Evolutionary conservation across 768 basidiomycete genomes (phyloP).

Genomic region (Russula brevipes): DNA sequence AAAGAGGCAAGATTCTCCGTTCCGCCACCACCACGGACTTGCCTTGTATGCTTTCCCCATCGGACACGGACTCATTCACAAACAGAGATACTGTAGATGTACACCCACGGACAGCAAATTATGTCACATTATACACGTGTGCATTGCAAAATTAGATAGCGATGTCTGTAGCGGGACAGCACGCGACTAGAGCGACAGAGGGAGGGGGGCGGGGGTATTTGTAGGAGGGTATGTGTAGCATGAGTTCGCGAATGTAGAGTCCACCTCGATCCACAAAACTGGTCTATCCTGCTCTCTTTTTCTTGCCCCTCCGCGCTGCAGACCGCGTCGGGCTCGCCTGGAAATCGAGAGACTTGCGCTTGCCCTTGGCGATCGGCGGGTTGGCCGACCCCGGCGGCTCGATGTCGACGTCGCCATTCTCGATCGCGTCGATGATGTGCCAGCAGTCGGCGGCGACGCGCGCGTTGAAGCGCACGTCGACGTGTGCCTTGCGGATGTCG

Average conservation of each 20-base stretch:
- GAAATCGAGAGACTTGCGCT: slow-evolving; percentile 7
- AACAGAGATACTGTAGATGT: neutral
- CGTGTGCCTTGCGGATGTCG: slow-evolving; percentile 49
- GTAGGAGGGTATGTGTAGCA: neutral
- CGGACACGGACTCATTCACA: neutral
- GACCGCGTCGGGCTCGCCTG: neutral
- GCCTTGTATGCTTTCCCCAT: neutral
- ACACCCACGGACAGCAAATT: neutral
- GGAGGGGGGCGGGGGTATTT: neutral
- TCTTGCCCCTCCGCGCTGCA: neutral
- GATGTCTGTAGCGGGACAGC: slow-evolving; percentile 1
- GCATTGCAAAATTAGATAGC: neutral
- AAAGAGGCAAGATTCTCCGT: neutral
- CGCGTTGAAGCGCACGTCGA: slow-evolving; percentile 61
- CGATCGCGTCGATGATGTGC: slow-evolving; percentile 43
- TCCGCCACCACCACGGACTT: neutral
- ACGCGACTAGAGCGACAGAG: neutral
- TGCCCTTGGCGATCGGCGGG: neutral
- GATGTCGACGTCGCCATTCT: slow-evolving; percentile 26
- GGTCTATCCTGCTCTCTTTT: neutral
- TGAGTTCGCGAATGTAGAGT: neutral
- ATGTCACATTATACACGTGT: neutral
- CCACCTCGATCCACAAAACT: neutral
- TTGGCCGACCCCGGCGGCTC: neutral
- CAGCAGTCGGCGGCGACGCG: slow-evolving; percentile 53